These are phyloP conservation scores for Trypanosoma cruzi DNA, from an alignment of 208 protist genomes.

Conservation along the genomic window DNA sequence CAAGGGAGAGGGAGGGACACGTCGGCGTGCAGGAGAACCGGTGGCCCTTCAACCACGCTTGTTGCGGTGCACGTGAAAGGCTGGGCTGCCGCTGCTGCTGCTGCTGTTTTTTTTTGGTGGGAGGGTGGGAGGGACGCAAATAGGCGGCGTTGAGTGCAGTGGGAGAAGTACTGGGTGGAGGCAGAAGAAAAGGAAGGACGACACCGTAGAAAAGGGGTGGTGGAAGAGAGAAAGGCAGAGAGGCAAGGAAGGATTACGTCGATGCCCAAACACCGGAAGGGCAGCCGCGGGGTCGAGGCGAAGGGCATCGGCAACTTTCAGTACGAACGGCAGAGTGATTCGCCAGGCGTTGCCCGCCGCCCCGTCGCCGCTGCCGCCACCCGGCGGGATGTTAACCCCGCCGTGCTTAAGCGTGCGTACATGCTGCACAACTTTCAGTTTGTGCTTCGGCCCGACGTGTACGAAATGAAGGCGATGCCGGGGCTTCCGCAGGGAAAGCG, in stretches of 20 bases:
- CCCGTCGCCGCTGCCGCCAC: neutral
- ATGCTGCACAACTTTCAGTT: conserved; percentile 92
- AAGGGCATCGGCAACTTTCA: conserved; percentile 31
- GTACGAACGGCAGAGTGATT: conserved; percentile 15
- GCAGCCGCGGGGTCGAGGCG: conserved; percentile 24
- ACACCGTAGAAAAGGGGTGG: neutral
- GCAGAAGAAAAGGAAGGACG: neutral
- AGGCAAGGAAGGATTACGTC: neutral
- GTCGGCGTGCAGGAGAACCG: neutral
- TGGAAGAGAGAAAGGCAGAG: neutral
- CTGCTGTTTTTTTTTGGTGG: no score
- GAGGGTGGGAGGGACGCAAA: no score
- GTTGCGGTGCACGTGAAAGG: neutral
- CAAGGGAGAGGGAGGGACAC: neutral
- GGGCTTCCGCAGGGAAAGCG: conserved; percentile 61
- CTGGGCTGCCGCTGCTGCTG: no score
- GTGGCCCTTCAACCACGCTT: neutral
- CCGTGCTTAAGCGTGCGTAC: conserved; percentile 62
- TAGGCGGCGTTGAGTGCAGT: neutral
- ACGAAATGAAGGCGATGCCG: conserved; percentile 26
- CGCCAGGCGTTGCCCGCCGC: conserved; percentile 5
- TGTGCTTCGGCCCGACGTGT: conserved; percentile 70
- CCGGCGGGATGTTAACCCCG: conserved; percentile 37
- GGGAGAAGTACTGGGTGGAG: neutral
- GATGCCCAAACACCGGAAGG: conserved; percentile 29